These are phyloP conservation scores for Corymbia citriodora DNA, from an alignment of 441 rosid genomes.

Conservation along the genomic window DNA sequence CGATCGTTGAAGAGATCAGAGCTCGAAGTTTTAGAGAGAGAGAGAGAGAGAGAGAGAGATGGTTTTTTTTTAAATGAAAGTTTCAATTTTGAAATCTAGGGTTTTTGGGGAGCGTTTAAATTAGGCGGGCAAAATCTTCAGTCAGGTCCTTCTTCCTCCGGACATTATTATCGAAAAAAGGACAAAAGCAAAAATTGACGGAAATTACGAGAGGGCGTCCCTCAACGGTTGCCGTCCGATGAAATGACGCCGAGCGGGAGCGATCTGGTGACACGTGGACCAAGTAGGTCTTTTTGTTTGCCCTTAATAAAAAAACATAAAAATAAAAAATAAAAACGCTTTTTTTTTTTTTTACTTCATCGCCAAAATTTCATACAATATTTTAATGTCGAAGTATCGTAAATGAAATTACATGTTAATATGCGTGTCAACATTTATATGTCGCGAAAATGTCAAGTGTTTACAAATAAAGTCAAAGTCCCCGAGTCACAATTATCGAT, in stretches of 20 bases:
- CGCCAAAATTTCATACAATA: not conserved
- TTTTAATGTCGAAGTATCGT: not conserved
- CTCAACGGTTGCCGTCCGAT: not conserved
- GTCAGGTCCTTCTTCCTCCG: not conserved
- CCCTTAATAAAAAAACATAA: too few species aligned
- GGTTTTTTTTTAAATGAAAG: not conserved
- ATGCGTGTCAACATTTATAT: fast-evolving
- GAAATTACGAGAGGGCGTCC: not conserved
- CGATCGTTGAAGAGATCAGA: not conserved
- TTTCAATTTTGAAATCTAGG: not conserved
- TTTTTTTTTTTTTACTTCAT: not conserved
- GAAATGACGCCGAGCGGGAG: not conserved
- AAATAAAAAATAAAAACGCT: too few species aligned
- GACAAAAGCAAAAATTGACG: not conserved
- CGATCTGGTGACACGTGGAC: not conserved
- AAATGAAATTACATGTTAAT: not conserved
- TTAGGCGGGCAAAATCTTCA: not conserved
- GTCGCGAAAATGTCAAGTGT: not conserved
- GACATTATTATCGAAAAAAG: too few species aligned
- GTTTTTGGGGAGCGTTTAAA: not conserved
- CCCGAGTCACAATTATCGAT: not conserved
- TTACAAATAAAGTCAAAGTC: not conserved
- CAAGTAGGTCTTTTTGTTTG: too few species aligned
- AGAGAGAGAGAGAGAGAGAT: not conserved
- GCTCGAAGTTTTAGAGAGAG: not conserved